Conservation (phyloP, 2,329 filamentous ascomycete species). For the Gyromitra esculenta region DNA sequence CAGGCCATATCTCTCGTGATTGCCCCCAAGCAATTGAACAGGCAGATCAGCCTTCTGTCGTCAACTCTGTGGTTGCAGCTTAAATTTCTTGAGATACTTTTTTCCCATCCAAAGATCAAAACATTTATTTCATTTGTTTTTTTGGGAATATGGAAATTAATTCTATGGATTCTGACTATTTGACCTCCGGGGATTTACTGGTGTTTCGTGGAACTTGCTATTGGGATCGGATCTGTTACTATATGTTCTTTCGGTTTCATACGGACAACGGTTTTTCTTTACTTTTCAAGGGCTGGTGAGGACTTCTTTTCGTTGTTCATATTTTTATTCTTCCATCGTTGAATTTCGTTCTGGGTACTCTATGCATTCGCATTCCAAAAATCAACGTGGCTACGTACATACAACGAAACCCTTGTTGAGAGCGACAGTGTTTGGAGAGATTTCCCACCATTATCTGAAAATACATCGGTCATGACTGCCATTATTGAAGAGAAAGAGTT, state of each 20-base stretch:
- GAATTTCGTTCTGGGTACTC: slow-evolving; percentile 37
- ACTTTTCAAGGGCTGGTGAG: slow-evolving; percentile 46
- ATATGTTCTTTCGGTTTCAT: slow-evolving; percentile 48
- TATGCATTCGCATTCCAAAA: slow-evolving; percentile 36
- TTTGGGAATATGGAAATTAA: slow-evolving; percentile 43
- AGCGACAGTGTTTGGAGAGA: not conserved
- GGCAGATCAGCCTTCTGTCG: slow-evolving; percentile 38
- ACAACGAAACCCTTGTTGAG: not conserved
- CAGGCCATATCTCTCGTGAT: slow-evolving; percentile 78
- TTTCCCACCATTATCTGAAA: not conserved
- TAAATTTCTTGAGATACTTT: slow-evolving; percentile 41
- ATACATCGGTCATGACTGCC: not conserved
- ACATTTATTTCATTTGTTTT: slow-evolving; percentile 44
- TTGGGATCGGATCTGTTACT: slow-evolving; percentile 44
- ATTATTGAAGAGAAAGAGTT: not conserved
- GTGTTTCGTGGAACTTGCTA: slow-evolving; percentile 45
- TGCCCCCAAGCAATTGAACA: slow-evolving; percentile 73
- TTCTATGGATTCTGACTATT: slow-evolving; percentile 50
- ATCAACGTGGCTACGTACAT: slow-evolving; percentile 28
- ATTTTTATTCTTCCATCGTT: slow-evolving; percentile 48
- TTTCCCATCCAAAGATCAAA: slow-evolving; percentile 40
- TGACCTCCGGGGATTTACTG: slow-evolving; percentile 40
- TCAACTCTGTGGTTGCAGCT: slow-evolving; percentile 43
- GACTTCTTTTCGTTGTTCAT: slow-evolving; percentile 52
- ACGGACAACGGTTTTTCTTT: slow-evolving; percentile 47